Conservation (phyloP, 257 asterid species). For the Nicotiana knightiana region DNA sequence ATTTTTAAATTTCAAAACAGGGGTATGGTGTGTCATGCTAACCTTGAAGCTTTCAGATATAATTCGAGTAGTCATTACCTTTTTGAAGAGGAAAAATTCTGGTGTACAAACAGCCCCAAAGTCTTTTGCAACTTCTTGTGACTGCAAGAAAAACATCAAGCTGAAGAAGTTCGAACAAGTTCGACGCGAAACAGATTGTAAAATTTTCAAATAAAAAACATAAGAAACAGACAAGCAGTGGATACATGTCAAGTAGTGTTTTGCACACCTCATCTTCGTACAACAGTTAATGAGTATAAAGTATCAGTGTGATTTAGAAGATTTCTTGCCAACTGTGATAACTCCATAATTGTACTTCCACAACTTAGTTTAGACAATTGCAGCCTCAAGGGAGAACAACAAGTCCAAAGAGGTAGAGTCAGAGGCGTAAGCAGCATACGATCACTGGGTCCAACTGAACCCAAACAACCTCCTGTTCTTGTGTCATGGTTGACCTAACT, state of each 20-base stretch:
- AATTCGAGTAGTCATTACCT: constrained; percentile 36
- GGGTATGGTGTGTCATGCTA: not conserved
- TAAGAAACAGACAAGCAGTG: not conserved
- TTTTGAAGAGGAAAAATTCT: constrained; percentile 82
- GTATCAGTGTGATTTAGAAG: not conserved
- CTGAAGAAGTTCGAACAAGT: constrained; percentile 2
- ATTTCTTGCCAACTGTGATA: not conserved
- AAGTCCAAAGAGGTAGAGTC: not conserved
- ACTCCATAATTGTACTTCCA: not conserved
- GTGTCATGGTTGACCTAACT: not conserved
- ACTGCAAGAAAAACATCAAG: constrained; percentile 33
- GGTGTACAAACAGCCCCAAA: constrained; percentile 97
- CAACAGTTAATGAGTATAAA: not conserved
- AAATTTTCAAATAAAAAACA: not conserved
- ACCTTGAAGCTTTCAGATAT: not conserved
- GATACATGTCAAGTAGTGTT: not conserved
- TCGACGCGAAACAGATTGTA: not conserved
- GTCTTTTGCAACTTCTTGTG: constrained; percentile 80
- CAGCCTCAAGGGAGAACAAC: not conserved
- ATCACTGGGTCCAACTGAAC: not conserved
- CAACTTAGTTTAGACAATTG: not conserved
- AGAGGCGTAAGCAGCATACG: not conserved
- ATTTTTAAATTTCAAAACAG: not conserved
- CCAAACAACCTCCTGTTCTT: not conserved
- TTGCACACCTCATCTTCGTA: not conserved